Evolutionary conservation across 306 rosid species (phyloP).

Genomic region (Luffa acutangula): DNA sequence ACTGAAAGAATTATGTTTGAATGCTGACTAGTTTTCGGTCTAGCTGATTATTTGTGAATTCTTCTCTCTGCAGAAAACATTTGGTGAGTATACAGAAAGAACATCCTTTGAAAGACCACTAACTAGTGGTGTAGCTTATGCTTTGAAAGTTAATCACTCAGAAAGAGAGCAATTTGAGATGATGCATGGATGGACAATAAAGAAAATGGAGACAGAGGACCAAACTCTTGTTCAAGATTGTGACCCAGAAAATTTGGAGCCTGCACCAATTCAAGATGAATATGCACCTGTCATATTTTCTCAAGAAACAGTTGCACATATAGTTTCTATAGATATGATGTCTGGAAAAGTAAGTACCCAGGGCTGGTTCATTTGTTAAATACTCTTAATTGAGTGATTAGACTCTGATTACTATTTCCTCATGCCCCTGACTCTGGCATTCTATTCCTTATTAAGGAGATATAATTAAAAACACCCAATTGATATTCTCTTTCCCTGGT

Average conservation of each 20-base stretch:
- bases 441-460: not conserved
- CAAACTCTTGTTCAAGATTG: conserved; percentile 90
- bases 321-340: conserved; percentile 99
- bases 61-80: conserved; percentile 50
- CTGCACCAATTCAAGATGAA: conserved; percentile 92
- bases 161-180: conserved; percentile 71
- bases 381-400: not conserved
- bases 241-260: conserved; percentile 77
- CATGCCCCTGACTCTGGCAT: not conserved
- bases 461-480: not conserved
- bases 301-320: conserved; percentile 97
- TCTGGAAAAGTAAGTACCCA: conserved; percentile 75
- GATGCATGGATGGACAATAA: conserved; percentile 82
- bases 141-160: conserved; percentile 13
- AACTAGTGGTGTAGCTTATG: conserved; percentile 15
- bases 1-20: not conserved
- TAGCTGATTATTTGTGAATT: not conserved
- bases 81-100: conserved; percentile 15
- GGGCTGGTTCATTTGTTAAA: not conserved
- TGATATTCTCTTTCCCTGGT: not conserved
- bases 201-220: conserved; percentile 83
- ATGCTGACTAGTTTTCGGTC: not conserved
- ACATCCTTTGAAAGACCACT: conserved; percentile 13
- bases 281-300: conserved; percentile 98
- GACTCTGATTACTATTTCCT: not conserved